Evolutionary conservation across 2,329 filamentous ascomycete genomes (phyloP).

Genomic region (Aspergillus viridinutans): DNA sequence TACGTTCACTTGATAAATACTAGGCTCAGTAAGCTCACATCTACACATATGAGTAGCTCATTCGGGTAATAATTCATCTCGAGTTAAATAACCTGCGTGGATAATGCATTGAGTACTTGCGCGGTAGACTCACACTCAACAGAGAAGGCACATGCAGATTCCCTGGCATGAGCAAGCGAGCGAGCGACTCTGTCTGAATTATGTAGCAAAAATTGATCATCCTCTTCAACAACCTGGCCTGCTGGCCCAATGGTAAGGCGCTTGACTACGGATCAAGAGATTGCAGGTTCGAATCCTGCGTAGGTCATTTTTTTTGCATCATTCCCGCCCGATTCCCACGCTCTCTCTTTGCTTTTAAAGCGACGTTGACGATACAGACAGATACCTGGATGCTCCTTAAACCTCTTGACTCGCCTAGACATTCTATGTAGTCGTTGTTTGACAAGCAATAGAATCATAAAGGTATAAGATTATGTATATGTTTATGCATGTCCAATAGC

Average conservation of each 20-base stretch:
- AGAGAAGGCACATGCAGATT: too few relatives aligned
- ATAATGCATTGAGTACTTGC: neutral
- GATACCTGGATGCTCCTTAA: too few relatives aligned
- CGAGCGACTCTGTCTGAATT: too few relatives aligned
- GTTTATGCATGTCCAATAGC: neutral
- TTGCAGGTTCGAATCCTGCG: constrained; percentile 46
- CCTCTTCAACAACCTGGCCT: constrained; percentile 3
- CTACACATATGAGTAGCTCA: neutral
- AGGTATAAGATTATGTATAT: neutral
- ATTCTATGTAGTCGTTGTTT: too few relatives aligned
- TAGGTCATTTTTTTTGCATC: constrained; percentile 23
- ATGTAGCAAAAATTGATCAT: neutral
- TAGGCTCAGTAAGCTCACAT: too few relatives aligned
- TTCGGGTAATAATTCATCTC: neutral
- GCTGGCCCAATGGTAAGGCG: constrained; percentile 22
- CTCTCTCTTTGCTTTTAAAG: too few relatives aligned
- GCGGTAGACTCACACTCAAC: too few relatives aligned
- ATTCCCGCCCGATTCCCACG: too few relatives aligned
- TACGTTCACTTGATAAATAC: neutral
- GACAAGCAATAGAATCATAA: neutral
- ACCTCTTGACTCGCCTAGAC: too few relatives aligned
- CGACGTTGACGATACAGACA: too few relatives aligned
- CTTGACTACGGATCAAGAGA: constrained; percentile 40
- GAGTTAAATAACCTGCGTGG: neutral
- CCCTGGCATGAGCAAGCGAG: too few relatives aligned